Evolutionary conservation across 306 rosid species (phyloP), one percentile per base, ranked within the genome.

Genomic region (Crataegus laevigata): DNA sequence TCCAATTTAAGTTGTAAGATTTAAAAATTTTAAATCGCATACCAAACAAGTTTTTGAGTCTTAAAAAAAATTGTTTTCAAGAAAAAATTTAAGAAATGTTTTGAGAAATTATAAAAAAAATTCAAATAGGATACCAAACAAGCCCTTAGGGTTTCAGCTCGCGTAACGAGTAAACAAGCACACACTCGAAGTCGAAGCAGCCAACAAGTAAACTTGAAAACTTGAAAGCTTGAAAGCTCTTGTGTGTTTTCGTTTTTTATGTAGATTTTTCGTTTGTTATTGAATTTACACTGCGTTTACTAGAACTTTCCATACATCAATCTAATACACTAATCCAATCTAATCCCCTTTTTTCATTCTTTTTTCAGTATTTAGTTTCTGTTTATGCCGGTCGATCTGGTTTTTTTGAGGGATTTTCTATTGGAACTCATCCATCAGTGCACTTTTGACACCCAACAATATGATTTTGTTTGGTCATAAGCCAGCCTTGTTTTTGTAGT

Each of bases 221-320:
- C 38, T 28, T 7, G 38, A 61, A 28, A 14, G 36, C 3, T 17
- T 47, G 19, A 47, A 47, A 47, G 52, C 8, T 47, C 54, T 21
- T 47, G 3, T 2, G 6, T 14, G 18, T 47, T 6, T 47, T 18
- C 17, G 34, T 25, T 11, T 25, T 57, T 24, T 59, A 6, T 12
- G 19, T 10, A 60, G 19, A 6, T 5, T 60, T 59, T 59, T 25
- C 8, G 3, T 32, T 55, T 52, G 52, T 51, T 22, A 11, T 1
- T 28, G 64, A 19, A 3, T n/a, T 52, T 30, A 26, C 36, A 30
- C 81, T 89, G 90, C 75, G 82, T 89, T 85, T 89, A 85, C 90
- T 89, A 87, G 94, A 87, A 89, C 94, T 82, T 82, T 12, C 91
- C 91, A 59, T 38, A 89, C 83, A 82, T 26, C 54, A 15, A 5